Evolutionary conservation across 768 basidiomycete genomes (phyloP).

Genomic region (Mycena haematopus): DNA sequence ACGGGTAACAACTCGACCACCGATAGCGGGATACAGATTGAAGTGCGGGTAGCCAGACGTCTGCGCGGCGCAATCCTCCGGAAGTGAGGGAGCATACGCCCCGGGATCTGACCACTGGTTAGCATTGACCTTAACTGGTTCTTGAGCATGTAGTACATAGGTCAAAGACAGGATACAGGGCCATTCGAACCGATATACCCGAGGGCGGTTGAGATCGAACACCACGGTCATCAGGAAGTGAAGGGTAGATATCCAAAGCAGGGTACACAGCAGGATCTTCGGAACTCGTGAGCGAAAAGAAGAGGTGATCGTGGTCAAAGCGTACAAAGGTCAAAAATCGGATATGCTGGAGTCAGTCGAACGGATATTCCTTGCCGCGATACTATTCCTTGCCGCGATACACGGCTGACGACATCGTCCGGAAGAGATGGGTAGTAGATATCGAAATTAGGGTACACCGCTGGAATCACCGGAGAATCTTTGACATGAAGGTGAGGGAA

Average conservation of each 20-base stretch:
- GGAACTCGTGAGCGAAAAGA: conserved; percentile 4
- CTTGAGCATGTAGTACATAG: conserved; percentile 20
- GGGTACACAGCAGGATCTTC: conserved; percentile 37
- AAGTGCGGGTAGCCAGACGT: conserved; percentile 1
- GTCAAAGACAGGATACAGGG: conserved; percentile 28
- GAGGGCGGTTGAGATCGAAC: background rate
- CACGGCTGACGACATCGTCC: background rate
- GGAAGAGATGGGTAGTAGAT: background rate
- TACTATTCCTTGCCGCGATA: background rate
- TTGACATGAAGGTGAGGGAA: background rate
- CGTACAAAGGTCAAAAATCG: background rate
- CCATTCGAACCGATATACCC: conserved; percentile 7
- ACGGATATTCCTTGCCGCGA: background rate
- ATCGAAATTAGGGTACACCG: background rate
- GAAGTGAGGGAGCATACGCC: conserved; percentile 29
- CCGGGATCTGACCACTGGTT: conserved; percentile 22
- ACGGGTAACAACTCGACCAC: background rate
- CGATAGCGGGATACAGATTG: background rate
- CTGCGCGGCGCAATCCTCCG: conserved; percentile 2
- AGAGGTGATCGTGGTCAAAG: background rate
- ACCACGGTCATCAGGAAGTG: conserved; percentile 1
- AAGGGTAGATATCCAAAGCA: conserved; percentile 40
- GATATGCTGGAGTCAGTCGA: background rate
- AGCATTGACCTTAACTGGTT: background rate
- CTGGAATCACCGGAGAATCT: background rate